phyloP scores from a whole-genome alignment of 306 rosid genomes.

The Quercus parvula region DNA sequence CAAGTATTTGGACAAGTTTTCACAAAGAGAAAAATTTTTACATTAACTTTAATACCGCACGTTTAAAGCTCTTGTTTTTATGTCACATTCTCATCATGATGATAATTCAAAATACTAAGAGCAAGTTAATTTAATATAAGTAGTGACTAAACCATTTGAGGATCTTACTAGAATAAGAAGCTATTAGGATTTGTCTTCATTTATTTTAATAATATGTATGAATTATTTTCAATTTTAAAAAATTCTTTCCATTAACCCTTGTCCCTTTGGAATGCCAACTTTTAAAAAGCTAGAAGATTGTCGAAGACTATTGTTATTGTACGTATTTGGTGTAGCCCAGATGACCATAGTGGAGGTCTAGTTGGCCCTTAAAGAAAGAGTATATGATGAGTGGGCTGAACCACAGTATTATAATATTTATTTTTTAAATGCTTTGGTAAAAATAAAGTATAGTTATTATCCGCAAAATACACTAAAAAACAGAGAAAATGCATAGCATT shows the following conservation, averaged over 20 bases:
- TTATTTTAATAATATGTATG: constrained; percentile 9
- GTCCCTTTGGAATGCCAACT: constrained; percentile 28
- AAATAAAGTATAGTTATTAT: not conserved
- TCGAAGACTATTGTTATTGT: constrained; percentile 26
- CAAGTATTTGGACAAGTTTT: constrained; percentile 26
- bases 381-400: constrained; percentile 23
- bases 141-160: constrained; percentile 19
- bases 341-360: constrained; percentile 60
- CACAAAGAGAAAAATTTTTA: constrained; percentile 3
- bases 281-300: constrained; percentile 32
- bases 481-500: constrained; percentile 2
- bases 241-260: constrained; percentile 22
- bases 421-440: constrained; percentile 34
- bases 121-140: constrained; percentile 5
- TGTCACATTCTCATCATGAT: constrained; percentile 16
- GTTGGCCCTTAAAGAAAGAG: constrained; percentile 45
- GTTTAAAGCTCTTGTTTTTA: constrained; percentile 4
- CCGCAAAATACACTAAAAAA: not conserved
- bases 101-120: constrained; percentile 2
- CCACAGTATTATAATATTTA: constrained; percentile 9
- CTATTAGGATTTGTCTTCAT: constrained; percentile 7
- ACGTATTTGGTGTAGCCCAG: constrained; percentile 26
- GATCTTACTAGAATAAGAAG: constrained; percentile 34
- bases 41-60: constrained; percentile 1
- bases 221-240: constrained; percentile 11